phyloP scores from a whole-genome alignment of 805 yeast genomes.

The Metschnikowia peoriensis region DNA sequence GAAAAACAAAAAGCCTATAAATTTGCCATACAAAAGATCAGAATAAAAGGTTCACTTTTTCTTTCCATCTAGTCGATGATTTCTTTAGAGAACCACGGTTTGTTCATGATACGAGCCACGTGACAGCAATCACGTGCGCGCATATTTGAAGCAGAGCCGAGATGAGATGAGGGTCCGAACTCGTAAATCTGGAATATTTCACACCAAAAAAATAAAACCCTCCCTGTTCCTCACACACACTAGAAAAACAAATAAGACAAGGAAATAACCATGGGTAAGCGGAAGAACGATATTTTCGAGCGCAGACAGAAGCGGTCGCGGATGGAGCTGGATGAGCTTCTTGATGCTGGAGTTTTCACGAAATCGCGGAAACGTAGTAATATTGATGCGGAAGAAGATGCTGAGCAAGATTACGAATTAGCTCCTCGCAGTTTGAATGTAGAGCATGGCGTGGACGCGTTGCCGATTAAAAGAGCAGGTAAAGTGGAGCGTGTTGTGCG shows the following conservation, averaged over 20 bases:
- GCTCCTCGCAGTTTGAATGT: conserved; percentile 58
- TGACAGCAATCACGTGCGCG: not conserved
- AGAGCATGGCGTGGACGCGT: conserved; percentile 54
- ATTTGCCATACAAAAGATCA: too few species aligned
- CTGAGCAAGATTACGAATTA: conserved; percentile 76
- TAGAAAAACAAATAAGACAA: too few species aligned
- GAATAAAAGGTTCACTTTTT: too few species aligned
- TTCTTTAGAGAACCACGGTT: too few species aligned
- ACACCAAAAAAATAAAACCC: too few species aligned
- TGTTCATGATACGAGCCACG: too few species aligned
- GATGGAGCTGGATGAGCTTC: conserved; percentile 40
- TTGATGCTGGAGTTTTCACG: conserved; percentile 35
- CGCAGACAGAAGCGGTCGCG: conserved; percentile 26
- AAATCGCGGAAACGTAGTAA: conserved; percentile 1
- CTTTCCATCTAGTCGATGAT: too few species aligned
- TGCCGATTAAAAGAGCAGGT: conserved; percentile 79
- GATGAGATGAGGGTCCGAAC: not conserved
- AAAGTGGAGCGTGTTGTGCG: conserved; percentile 63
- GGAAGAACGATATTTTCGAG: conserved; percentile 10
- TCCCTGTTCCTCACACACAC: too few species aligned
- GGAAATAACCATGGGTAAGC: conserved; percentile 13
- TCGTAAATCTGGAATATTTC: too few species aligned
- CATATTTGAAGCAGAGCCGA: not conserved
- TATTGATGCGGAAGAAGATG: conserved; percentile 40
- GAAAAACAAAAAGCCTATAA: too few species aligned